Evolutionary conservation across 1,139 yeast genomes (phyloP), one percentile per base, ranked within the genome.

Genomic region (Protomyces inouyei): DNA sequence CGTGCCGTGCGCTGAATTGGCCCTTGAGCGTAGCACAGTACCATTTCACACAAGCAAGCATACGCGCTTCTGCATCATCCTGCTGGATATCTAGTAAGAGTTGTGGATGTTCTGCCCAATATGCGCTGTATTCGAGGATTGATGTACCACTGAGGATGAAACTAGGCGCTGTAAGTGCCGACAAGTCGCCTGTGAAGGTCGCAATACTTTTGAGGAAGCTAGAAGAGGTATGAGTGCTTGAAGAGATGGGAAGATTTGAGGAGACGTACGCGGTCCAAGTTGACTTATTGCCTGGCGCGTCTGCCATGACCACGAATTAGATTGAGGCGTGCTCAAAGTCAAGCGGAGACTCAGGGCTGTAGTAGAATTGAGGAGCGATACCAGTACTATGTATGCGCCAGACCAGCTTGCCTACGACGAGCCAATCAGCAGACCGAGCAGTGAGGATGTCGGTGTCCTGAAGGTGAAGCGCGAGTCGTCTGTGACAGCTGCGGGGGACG

Each of bases 161-260:
- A n/a, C 98, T 97, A 35, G 98, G 98, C 1, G 98, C 98, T 1
- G 98, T 91, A 73, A 93, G 79, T 1, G 96, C 86, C 18, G 97
- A 88, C 70, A 93, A 79, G 74, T 93, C 98, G 52, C 98, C 98
- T 71, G 92, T 91, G 77, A 89, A 93, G 14, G 95, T 85, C 51
- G 97, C 95, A 72, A 93, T 85, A 64, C 97, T 89, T 77, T 90
- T 89, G 71, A 93, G 81, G 75, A 93, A 92, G 25, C 63, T 59
- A 43, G 18, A 12, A 92, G 36, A 8, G 28, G n/a, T 2, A 54
- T 40, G 12, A 40, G 35, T 21, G 36, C 25, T 23, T 25, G 45
- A 14, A 8, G 16, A 32, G n/a, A n/a, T 32, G 2, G 21, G 21
- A 14, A 43, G 32, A 3, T 4, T 28, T 28, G 1, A 28, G 38